Conservation (phyloP, 345 rosid genomes). For the Sisymbrium irio region DNA sequence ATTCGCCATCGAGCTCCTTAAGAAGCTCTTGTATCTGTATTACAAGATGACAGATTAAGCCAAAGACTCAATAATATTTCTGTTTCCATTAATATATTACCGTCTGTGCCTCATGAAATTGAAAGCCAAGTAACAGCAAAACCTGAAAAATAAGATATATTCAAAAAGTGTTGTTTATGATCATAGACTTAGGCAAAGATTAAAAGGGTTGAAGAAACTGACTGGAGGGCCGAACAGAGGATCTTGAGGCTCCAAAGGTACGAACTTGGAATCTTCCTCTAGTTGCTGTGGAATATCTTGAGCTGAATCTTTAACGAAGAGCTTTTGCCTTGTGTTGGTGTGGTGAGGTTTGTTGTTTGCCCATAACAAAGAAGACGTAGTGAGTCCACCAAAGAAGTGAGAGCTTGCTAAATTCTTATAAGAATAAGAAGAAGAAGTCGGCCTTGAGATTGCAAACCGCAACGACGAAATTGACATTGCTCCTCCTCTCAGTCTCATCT, state of each 20-base stretch:
- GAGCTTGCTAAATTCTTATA: neutral
- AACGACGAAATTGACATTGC: conserved; percentile 32
- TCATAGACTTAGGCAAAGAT: neutral
- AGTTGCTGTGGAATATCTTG: conserved; percentile 54
- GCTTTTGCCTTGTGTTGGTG: conserved; percentile 28
- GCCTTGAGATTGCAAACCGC: conserved; percentile 21
- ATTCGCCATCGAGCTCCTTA: conserved; percentile 79
- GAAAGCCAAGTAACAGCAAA: conserved; percentile 68
- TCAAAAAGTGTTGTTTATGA: conserved; percentile 3
- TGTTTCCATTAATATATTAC: conserved; percentile 28
- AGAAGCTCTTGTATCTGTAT: conserved; percentile 63
- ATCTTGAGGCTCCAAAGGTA: conserved; percentile 70
- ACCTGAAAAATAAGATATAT: conserved; percentile 45
- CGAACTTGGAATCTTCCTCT: conserved; percentile 86
- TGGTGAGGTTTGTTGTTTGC: neutral
- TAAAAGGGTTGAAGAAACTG: conserved; percentile 50
- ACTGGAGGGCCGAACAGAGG: conserved; percentile 84
- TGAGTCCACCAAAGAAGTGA: neutral
- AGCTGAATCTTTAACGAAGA: conserved; percentile 33
- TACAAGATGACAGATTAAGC: conserved; percentile 7
- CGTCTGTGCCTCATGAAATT: conserved; percentile 58
- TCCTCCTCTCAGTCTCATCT: conserved; percentile 14
- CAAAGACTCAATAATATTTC: neutral
- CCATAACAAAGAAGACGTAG: conserved; percentile 29
- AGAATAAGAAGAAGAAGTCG: conserved; percentile 10